These are phyloP conservation scores for Poa pratensis DNA, from an alignment of 176 grass and related monocot species.

Conservation along the genomic window DNA sequence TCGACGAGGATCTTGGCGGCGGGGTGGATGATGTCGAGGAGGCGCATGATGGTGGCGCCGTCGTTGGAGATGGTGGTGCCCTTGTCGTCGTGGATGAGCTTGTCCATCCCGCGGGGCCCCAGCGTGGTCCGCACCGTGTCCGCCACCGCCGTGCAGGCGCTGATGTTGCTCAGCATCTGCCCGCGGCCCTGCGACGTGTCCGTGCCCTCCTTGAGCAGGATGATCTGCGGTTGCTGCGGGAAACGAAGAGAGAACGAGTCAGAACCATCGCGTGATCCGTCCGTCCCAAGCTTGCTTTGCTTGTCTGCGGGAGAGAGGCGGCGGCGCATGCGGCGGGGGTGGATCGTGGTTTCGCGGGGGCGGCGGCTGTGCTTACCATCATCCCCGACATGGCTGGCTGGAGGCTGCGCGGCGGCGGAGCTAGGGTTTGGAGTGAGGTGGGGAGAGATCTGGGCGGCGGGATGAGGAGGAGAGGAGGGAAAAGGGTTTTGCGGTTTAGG, in stretches of 20 bases:
- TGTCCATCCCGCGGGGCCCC: constrained; percentile 95
- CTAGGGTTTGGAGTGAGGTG: constrained; percentile 40
- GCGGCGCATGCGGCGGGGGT: not conserved
- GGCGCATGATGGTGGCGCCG: constrained; percentile 93
- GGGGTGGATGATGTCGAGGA: constrained; percentile 90
- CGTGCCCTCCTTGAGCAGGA: constrained; percentile 97
- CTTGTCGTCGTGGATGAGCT: constrained; percentile 95
- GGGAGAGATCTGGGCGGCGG: constrained; percentile 13
- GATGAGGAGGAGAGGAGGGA: not conserved
- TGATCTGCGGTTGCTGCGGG: constrained; percentile 94
- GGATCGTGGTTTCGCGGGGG: not conserved
- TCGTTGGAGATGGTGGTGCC: constrained; percentile 97
- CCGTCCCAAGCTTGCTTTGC: not conserved
- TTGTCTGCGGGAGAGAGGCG: not conserved
- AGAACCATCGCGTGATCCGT: not conserved
- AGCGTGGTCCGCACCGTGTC: constrained; percentile 86
- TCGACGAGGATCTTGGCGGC: constrained; percentile 88
- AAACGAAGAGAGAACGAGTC: not conserved
- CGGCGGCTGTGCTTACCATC: constrained; percentile 34
- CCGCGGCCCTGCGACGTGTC: constrained; percentile 90
- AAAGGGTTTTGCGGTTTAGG: constrained; percentile 39
- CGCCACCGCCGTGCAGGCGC: constrained; percentile 79
- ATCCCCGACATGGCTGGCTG: constrained; percentile 58
- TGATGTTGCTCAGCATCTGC: constrained; percentile 97
- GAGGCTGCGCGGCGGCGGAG: not conserved